A percentile compares a stretch with the other conserved stretches of the same genome.
Evolutionary conservation across 2,329 filamentous ascomycete genomes (phyloP).

Genomic region (Pseudogymnoascus verrucosus): DNA sequence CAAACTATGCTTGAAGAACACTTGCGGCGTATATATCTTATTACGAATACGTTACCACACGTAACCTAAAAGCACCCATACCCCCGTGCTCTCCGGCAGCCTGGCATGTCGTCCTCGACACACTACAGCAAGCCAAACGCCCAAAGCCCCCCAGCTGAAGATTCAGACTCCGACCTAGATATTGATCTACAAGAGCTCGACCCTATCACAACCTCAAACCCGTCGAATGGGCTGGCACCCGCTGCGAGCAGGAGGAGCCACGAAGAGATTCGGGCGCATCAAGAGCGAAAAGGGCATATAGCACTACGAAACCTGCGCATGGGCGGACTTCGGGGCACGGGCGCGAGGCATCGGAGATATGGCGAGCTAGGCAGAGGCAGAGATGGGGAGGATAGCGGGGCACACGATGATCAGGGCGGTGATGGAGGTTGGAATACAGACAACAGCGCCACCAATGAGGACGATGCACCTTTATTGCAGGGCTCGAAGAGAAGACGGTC

Average conservation of each 20-base stretch:
- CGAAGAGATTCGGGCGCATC: conserved; percentile 22
- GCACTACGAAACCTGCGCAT: conserved; percentile 64
- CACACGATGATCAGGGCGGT: conserved; percentile 50
- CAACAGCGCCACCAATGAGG: conserved; percentile 49
- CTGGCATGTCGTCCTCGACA: conserved; percentile 29
- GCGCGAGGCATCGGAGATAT: conserved; percentile 44
- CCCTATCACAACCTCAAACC: conserved; percentile 35
- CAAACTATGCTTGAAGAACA: conserved; percentile 1
- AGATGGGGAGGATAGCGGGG: conserved; percentile 56
- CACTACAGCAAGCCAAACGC: conserved; percentile 27
- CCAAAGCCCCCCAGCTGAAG: conserved; percentile 56
- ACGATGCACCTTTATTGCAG: conserved; percentile 67
- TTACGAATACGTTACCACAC: conserved; percentile 2
- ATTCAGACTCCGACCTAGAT: conserved; percentile 69
- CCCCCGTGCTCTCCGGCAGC: not conserved
- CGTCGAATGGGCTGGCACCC: conserved; percentile 19
- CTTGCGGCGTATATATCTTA: not conserved
- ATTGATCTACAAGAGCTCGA: conserved; percentile 76
- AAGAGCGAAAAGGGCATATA: conserved; percentile 43
- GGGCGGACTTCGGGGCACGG: conserved; percentile 51
- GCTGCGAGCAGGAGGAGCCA: conserved; percentile 23
- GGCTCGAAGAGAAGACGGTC: conserved; percentile 20
- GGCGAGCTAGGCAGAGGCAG: conserved; percentile 51
- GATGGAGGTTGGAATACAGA: conserved; percentile 46
- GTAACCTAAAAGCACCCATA: not conserved